Evolutionary conservation across 2,329 filamentous ascomycete species (phyloP).

Genomic region (Orbilia quercus): DNA sequence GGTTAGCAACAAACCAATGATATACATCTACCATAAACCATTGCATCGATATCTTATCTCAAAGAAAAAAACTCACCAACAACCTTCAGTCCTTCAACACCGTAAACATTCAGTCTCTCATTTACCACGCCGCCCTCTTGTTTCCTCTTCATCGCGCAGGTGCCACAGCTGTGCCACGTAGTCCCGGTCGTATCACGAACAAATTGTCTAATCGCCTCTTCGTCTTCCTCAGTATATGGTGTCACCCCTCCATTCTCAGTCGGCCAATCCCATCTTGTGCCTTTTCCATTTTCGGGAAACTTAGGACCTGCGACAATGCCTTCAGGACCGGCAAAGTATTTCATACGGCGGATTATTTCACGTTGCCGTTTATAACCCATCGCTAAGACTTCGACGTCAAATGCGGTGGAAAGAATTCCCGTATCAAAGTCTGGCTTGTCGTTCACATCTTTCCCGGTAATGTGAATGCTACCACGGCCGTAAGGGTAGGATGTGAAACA

Average conservation of each 20-base stretch:
- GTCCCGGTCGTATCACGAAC: conserved; percentile 63
- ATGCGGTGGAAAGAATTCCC: conserved; percentile 69
- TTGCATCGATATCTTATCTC: no score
- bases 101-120: conserved; percentile 64
- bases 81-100: conserved; percentile 64
- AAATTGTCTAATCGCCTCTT: conserved; percentile 66
- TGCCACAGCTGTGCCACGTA: conserved; percentile 66
- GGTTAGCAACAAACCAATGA: no score
- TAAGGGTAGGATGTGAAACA: conserved; percentile 72
- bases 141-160: conserved; percentile 65
- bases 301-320: conserved; percentile 68
- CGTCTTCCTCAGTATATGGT: conserved; percentile 67
- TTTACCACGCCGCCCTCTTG: conserved; percentile 66
- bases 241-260: conserved; percentile 52
- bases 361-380: conserved; percentile 76
- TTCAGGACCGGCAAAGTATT: conserved; percentile 65
- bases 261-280: conserved; percentile 57
- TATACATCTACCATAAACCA: no score
- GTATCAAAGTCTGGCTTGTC: conserved; percentile 69
- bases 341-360: conserved; percentile 70
- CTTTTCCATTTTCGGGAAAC: conserved; percentile 65
- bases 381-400: conserved; percentile 71
- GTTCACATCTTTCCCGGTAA: conserved; percentile 66
- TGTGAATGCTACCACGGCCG: conserved; percentile 72
- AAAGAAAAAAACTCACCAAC: conserved; percentile 62